Evolutionary conservation across 2,329 filamentous ascomycete species (phyloP), one percentile per base, ranked within the genome.

Genomic region (Aaosphaeria arxii): DNA sequence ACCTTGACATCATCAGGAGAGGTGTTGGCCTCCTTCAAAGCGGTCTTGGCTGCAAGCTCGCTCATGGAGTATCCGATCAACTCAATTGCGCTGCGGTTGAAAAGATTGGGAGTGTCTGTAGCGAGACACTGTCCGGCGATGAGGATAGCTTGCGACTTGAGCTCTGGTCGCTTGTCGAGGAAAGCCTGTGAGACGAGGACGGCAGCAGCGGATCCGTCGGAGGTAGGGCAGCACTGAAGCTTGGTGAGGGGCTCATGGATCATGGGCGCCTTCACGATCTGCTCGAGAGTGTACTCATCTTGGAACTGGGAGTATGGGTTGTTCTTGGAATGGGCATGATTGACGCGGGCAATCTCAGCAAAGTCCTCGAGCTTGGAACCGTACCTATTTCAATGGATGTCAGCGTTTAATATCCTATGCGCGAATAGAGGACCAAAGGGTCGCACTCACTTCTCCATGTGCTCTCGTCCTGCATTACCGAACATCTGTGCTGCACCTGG

Each of bases 221-320:
- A 95, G 1, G 92, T 97, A 1, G 94, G 92, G 74, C 92, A 96
- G 81, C 92, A 97, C 76, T 97, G 94, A n/a, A 97, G 85, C 74
- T 96, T 97, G 49, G 94, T 97, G 47, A 97, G 80, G 11, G 92
- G 92, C 55, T 84, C 83, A 74, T 89, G 85, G 71, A 97, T 89
- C 80, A 84, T 88, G 50, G 89, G 78, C 0, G 89, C 76, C 35
- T 86, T 77, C 66, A 89, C 72, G 67, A 97, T 79, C 72, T 97
- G 86, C 31, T 96, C 88, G 38, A 86, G 83, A 0, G 88, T 88
- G 77, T 97, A 97, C 67, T 92, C 89, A 64, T 95, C 84, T 64
- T 87, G 87, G 79, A 99, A 97, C 73, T 97, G 92, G n/a, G 90
- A 92, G 79, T 99, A 99, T 7, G 92, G 92, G 78, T 97, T 97